Conservation (phyloP, 768 basidiomycete species). For the Termitomyces sp. region DNA sequence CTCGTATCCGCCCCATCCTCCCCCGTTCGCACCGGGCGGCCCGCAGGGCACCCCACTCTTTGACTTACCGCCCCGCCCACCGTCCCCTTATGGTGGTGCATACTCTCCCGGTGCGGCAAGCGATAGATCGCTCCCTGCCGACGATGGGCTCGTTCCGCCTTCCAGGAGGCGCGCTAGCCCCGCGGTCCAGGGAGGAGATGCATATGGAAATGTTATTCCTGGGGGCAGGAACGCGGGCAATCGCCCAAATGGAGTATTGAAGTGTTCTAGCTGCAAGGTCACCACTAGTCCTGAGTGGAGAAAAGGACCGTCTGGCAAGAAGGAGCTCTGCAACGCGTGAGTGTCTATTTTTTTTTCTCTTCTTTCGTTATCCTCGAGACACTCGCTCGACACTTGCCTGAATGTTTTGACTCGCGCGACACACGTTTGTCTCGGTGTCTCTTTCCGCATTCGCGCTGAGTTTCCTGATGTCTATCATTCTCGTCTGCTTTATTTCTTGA, state of each 20-base stretch:
- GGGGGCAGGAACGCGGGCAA: constrained; percentile 49
- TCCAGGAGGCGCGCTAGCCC: constrained; percentile 55
- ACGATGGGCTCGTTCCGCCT: constrained; percentile 47
- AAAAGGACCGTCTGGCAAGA: constrained; percentile 86
- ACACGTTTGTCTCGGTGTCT: no score
- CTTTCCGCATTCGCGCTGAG: no score
- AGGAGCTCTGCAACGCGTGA: constrained; percentile 90
- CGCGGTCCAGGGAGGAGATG: constrained; percentile 27
- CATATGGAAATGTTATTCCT: constrained; percentile 22
- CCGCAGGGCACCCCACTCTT: constrained; percentile 12
- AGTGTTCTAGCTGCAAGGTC: constrained; percentile 76
- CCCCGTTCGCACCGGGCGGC: constrained; percentile 30
- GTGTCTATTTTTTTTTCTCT: constrained; percentile 21
- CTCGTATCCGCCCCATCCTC: constrained; percentile 21
- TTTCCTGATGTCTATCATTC: no score
- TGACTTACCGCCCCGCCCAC: constrained; percentile 1
- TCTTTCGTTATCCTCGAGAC: no score
- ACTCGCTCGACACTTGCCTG: no score
- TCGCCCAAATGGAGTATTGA: constrained; percentile 64
- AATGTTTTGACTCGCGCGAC: no score
- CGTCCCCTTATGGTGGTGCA: not conserved
- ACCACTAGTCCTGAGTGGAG: constrained; percentile 87
- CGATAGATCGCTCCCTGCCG: constrained; percentile 5
- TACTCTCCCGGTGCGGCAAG: not conserved
- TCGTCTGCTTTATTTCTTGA: no score